phyloP scores from a whole-genome alignment of 2,329 filamentous ascomycete species.

The Epichloe typhina region DNA sequence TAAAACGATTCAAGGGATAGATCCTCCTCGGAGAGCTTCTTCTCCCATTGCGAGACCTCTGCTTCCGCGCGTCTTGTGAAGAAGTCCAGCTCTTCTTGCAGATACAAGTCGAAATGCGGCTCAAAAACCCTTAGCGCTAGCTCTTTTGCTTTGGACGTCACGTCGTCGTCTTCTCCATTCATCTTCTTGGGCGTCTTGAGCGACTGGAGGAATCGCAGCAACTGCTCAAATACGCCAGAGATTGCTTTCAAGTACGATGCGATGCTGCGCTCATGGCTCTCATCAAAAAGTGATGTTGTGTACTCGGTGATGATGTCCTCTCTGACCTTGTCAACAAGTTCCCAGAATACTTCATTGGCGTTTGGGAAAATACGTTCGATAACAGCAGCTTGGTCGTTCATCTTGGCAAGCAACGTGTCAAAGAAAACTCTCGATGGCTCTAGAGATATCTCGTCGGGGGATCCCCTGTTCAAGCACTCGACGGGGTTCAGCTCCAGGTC shows the following conservation, averaged over 20 bases:
- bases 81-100: conserved; percentile 79
- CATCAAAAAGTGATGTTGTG: conserved; percentile 71
- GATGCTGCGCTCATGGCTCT: conserved; percentile 63
- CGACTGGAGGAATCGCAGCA: conserved; percentile 60
- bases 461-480: conserved; percentile 64
- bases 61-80: conserved; percentile 66
- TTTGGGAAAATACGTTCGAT: conserved; percentile 75
- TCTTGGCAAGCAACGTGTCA: conserved; percentile 54
- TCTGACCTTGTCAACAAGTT: conserved; percentile 68
- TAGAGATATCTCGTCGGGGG: conserved; percentile 56
- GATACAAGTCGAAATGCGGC: conserved; percentile 83
- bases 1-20: conserved; percentile 84
- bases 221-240: conserved; percentile 79
- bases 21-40: conserved; percentile 81
- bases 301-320: conserved; percentile 83
- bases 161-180: conserved; percentile 40
- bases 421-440: conserved; percentile 77
- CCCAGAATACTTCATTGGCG: conserved; percentile 55
- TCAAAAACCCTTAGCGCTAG: conserved; percentile 68
- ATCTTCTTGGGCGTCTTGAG: conserved; percentile 47
- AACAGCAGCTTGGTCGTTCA: conserved; percentile 70
- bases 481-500: conserved; percentile 54
- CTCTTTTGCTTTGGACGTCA: conserved; percentile 50
- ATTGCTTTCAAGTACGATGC: conserved; percentile 74
- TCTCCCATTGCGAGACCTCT: conserved; percentile 78